Evolutionary conservation across 257 asterid species (phyloP).

Genomic region (Nemophila menziesii): DNA sequence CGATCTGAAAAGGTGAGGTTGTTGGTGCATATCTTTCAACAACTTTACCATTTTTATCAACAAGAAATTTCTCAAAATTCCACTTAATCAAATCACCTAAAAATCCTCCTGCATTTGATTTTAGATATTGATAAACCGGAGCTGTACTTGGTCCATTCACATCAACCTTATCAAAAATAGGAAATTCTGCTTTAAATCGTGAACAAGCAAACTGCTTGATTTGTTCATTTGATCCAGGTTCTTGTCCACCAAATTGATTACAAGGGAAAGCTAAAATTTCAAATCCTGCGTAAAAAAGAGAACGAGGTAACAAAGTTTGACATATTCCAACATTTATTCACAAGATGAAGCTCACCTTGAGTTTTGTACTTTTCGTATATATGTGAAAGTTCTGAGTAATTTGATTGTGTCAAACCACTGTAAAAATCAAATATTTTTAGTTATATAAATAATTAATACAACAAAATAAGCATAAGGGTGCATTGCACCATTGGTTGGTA

Average conservation of each 20-base stretch:
- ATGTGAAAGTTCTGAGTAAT: constrained; percentile 73
- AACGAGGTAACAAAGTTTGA: background rate
- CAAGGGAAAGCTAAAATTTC: constrained; percentile 94
- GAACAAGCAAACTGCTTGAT: constrained; percentile 86
- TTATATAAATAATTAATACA: constrained; percentile 18
- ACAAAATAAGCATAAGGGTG: background rate
- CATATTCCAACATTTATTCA: background rate
- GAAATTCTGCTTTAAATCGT: constrained; percentile 80
- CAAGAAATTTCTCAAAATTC: constrained; percentile 94
- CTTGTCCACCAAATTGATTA: constrained; percentile 94
- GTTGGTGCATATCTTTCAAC: constrained; percentile 86
- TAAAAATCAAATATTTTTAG: constrained; percentile 15
- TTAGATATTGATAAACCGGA: constrained; percentile 78
- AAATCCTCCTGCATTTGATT: constrained; percentile 76
- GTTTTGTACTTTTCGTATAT: constrained; percentile 71
- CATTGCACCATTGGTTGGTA: no score
- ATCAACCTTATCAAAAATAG: constrained; percentile 90
- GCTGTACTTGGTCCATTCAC: constrained; percentile 91
- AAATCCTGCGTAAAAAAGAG: constrained; percentile 41
- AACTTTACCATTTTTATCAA: constrained; percentile 81
- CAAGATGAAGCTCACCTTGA: constrained; percentile 48
- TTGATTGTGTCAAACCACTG: constrained; percentile 90
- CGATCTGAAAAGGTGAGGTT: constrained; percentile 80
- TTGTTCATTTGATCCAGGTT: constrained; percentile 80
- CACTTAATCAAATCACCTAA: constrained; percentile 79